Base-by-base conservation (phyloP, 192 early-diverging fungal genomes). In the Anaeromyces robustus region DNA sequence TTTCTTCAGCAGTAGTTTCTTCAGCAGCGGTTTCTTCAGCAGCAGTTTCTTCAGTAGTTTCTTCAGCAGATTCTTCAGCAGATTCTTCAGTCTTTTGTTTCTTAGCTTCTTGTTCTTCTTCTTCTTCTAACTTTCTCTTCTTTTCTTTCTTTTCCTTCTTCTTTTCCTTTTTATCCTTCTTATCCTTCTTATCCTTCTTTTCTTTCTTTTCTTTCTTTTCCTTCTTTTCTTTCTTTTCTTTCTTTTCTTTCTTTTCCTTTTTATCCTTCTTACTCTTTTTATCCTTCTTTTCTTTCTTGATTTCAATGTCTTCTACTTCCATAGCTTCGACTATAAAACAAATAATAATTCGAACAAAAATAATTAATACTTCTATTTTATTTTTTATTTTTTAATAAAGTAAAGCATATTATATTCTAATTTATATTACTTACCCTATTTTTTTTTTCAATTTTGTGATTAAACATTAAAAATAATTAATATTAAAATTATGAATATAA, bases 1-100 rank as follows among this genome's bases (percentile, higher is more conserved):
- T 84, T 82, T 90, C 92, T 85, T 92, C 88, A 77, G 84, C 84
- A 79, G 85, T 81, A 31, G 80, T 34, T 82, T 85, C 85, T 16
- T 77, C 34, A 17, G 52, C 78, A 12, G 84, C 77, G n/a, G n/a
- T n/a, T n/a, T n/a, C n/a, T 28, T 80, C 84, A 43, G 90, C 89
- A 43, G 78, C 79, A 78, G 77, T 13, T 78, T 34, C 80, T 34
- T 34, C 80, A 68, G 78, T 79, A 78, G 77, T 13, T 78, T 34
- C 80, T 34, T 34, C 80, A 68, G 52, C 11, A n/a, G 22, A 11
- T 68, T 68, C 52, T 68, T 68, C 52, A n/a, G 22, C 2, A 28
- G 22, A 2, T 28, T 68, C 81, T 31, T 86, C 89, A 34, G 86
- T 81, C 84, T 88, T 87, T 80, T 79, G 85, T 83, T 91, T 87